Conservation (phyloP, 306 rosid genomes). For the Trifolium repens region DNA sequence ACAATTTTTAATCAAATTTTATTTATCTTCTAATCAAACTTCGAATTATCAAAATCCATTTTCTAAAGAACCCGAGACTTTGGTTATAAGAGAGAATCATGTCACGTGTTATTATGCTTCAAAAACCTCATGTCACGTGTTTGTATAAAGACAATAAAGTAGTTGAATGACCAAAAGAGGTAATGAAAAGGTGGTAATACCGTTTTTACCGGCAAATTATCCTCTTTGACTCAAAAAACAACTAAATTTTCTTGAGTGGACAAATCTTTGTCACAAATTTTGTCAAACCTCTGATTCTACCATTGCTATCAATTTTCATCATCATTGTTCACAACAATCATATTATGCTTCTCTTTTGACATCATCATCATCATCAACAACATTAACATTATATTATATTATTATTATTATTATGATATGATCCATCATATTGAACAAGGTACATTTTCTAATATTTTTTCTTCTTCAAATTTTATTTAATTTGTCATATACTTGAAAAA, state of each 20-base stretch:
- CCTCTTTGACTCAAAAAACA: constrained; percentile 36
- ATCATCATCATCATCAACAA: neutral
- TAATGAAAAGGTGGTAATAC: constrained; percentile 5
- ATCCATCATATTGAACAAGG: constrained; percentile 30
- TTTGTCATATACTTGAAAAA: constrained; percentile 4
- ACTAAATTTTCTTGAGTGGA: constrained; percentile 35
- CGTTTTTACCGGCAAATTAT: constrained; percentile 51
- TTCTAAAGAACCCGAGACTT: too few relatives aligned
- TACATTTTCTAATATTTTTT: constrained; percentile 9
- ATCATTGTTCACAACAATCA: neutral
- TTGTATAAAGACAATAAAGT: too few relatives aligned
- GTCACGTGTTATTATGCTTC: too few relatives aligned
- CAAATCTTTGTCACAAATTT: constrained; percentile 30
- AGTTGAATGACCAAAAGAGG: constrained; percentile 16
- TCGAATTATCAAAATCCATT: too few relatives aligned
- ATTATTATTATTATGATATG: neutral
- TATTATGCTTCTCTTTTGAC: constrained; percentile 22
- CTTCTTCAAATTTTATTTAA: neutral
- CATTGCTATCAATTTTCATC: constrained; percentile 30
- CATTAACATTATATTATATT: neutral
- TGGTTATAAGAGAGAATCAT: too few relatives aligned
- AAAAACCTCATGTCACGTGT: too few relatives aligned
- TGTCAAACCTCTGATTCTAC: constrained; percentile 30
- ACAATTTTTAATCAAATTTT: too few relatives aligned
- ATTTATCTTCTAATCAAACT: too few relatives aligned